Base-by-base conservation (phyloP, 2,329 filamentous ascomycete species). In the Claviceps lovelessii region DNA sequence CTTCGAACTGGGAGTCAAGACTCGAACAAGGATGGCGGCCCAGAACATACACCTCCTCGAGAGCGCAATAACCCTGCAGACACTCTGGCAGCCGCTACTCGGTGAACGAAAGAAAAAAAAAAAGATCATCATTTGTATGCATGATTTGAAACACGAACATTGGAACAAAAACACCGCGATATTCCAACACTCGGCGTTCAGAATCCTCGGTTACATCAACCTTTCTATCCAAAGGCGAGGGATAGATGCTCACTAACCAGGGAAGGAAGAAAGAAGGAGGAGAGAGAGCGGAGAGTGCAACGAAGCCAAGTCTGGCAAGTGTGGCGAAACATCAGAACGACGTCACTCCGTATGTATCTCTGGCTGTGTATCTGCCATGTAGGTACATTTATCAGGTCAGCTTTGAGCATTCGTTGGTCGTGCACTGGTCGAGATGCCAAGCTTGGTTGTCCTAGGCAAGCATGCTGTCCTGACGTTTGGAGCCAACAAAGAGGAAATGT, bases 1-100 rank as follows among this genome's bases (percentile, higher is more conserved):
- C 65, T 73, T 59, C 68, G 74, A 47, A 72, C 75, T 31, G 74
- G 72, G 6, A 80, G 77, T 56, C 73, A 77, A 52, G 77, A 79
- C 57, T 63, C 63, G 15, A 62, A 55, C 29, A 71, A 68, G 57
- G 73, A 71, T 52, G 66, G 61, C 54, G 73, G 74, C 47, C 64
- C 66, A n/a, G 61, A 66, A 46, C 60, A 62, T 17, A 63, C 63
- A 5, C 69, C 73, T 35, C 63, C 64, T 17, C 66, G 73, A 49
- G 71, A 75, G 57, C 64, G 62, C 31, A 54, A 60, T 6, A 58
- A 55, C 44, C 52, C 56, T 33, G 59, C 61, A 39, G 51, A 62
- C 37, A 55, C 58, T 10, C 58, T 61, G 51, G 55, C 55, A 19
- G 41, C 47, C 35, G 35, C 42, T 52, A 28, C 52, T n/a, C 51